phyloP scores from a whole-genome alignment of 331 rosid genomes.

The Spiraea crenata region DNA sequence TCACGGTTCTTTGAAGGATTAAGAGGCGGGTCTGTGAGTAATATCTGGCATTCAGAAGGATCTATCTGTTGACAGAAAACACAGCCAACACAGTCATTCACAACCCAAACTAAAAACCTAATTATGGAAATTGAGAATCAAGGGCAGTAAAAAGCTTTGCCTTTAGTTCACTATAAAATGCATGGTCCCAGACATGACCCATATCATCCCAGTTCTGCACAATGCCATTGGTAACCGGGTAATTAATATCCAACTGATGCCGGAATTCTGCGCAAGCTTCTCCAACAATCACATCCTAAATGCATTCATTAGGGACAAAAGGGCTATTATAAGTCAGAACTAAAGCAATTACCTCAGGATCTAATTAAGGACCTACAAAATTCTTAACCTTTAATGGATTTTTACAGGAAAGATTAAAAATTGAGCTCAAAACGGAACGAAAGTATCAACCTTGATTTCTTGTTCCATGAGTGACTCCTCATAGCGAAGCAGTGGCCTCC shows the following conservation, averaged over 20 bases:
- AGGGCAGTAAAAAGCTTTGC: slow-evolving; percentile 33
- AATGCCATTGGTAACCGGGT: slow-evolving; percentile 93
- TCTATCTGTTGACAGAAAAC: slow-evolving; percentile 56
- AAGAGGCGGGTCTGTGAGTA: slow-evolving; percentile 97
- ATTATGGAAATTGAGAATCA: slow-evolving; percentile 6
- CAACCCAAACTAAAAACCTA: not conserved
- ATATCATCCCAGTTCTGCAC: slow-evolving; percentile 99
- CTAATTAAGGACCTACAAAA: not conserved
- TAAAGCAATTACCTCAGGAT: not conserved
- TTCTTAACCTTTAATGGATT: not conserved
- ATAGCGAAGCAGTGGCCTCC: slow-evolving; percentile 95
- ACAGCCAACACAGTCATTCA: not conserved
- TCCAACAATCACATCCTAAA: slow-evolving; percentile 88
- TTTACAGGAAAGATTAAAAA: not conserved
- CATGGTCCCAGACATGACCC: slow-evolving; percentile 98
- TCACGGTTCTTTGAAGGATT: slow-evolving; percentile 97
- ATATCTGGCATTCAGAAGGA: slow-evolving; percentile 84
- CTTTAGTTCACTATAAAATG: slow-evolving; percentile 81
- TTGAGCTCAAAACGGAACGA: not conserved
- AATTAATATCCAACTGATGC: slow-evolving; percentile 90
- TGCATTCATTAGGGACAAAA: not conserved
- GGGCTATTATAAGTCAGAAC: not conserved
- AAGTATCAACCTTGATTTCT: slow-evolving; percentile 58
- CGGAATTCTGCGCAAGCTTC: slow-evolving; percentile 88
- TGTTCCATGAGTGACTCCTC: slow-evolving; percentile 96